Evolutionary conservation across 2,329 filamentous ascomycete species (phyloP).

Genomic region (Aspergillus bombycis): DNA sequence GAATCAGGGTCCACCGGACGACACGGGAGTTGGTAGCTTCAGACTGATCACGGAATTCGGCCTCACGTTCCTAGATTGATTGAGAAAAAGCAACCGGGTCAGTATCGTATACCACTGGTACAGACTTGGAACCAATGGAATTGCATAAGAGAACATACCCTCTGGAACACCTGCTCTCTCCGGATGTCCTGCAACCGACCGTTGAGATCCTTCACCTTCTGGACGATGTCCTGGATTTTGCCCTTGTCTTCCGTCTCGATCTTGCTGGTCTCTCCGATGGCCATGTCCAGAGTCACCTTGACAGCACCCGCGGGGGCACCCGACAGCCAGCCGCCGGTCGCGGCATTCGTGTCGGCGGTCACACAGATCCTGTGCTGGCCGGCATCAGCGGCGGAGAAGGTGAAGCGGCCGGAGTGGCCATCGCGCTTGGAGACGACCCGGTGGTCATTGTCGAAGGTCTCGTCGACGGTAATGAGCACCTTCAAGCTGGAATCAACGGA

Average conservation of each 20-base stretch:
- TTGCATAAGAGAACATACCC: constrained; percentile 58
- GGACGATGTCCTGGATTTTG: constrained; percentile 87
- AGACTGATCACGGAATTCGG: constrained; percentile 97
- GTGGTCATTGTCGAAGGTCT: constrained; percentile 97
- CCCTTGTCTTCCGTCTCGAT: constrained; percentile 93
- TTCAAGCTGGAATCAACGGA: constrained; percentile 72
- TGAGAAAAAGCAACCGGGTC: neutral
- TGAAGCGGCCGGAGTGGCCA: constrained; percentile 77
- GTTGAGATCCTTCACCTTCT: constrained; percentile 88
- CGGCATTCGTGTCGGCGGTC: constrained; percentile 74
- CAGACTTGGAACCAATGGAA: neutral
- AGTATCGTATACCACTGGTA: neutral
- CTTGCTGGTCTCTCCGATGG: constrained; percentile 89
- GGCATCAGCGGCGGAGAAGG: constrained; percentile 91
- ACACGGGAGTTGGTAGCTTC: constrained; percentile 90
- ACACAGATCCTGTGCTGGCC: constrained; percentile 97
- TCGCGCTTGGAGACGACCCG: constrained; percentile 89
- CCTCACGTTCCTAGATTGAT: constrained; percentile 78
- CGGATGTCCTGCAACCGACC: constrained; percentile 83
- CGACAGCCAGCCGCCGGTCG: constrained; percentile 72
- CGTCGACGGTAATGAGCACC: constrained; percentile 91
- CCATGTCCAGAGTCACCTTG: constrained; percentile 83
- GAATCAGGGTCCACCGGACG: constrained; percentile 90
- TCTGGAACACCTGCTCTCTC: constrained; percentile 94
- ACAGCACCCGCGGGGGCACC: constrained; percentile 72